phyloP scores from a whole-genome alignment of 345 rosid species.

The Toxicodendron radicans region DNA sequence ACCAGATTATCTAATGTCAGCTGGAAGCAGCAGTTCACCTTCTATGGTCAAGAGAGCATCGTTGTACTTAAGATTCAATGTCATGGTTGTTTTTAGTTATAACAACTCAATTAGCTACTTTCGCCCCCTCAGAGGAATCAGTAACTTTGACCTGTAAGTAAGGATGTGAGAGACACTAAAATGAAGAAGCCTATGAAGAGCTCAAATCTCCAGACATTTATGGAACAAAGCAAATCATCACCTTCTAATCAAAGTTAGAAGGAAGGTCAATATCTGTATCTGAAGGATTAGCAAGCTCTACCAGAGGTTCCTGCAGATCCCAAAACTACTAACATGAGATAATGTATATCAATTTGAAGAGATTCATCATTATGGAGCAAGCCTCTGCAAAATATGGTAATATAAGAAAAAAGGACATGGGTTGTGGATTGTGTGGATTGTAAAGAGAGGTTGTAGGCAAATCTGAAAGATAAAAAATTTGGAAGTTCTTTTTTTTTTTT shows the following conservation, averaged over 20 bases:
- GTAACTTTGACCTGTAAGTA: slow-evolving; percentile 14
- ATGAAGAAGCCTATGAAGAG: neutral
- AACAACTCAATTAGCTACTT: slow-evolving; percentile 26
- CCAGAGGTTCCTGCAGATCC: slow-evolving; percentile 55
- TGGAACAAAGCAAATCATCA: slow-evolving; percentile 17
- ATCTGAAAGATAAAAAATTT: neutral
- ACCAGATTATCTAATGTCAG: slow-evolving; percentile 29
- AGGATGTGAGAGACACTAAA: slow-evolving; percentile 11
- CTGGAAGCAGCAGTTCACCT: slow-evolving; percentile 25
- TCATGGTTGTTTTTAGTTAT: slow-evolving; percentile 23
- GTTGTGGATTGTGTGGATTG: neutral
- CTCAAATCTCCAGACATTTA: slow-evolving; percentile 6
- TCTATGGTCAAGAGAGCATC: slow-evolving; percentile 17
- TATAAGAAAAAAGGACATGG: neutral
- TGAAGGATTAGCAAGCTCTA: slow-evolving; percentile 61
- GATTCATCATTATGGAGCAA: neutral
- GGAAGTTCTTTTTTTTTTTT: neutral
- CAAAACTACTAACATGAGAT: slow-evolving; percentile 29
- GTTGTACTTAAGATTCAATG: slow-evolving; percentile 16
- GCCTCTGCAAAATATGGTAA: neutral
- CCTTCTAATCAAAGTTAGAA: slow-evolving; percentile 54
- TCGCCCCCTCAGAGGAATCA: slow-evolving; percentile 18
- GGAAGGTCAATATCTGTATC: slow-evolving; percentile 59
- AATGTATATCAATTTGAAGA: slow-evolving; percentile 4
- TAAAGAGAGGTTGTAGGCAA: neutral